Conservation (phyloP, 2,329 filamentous ascomycete genomes). For the Xylaria sp. region DNA sequence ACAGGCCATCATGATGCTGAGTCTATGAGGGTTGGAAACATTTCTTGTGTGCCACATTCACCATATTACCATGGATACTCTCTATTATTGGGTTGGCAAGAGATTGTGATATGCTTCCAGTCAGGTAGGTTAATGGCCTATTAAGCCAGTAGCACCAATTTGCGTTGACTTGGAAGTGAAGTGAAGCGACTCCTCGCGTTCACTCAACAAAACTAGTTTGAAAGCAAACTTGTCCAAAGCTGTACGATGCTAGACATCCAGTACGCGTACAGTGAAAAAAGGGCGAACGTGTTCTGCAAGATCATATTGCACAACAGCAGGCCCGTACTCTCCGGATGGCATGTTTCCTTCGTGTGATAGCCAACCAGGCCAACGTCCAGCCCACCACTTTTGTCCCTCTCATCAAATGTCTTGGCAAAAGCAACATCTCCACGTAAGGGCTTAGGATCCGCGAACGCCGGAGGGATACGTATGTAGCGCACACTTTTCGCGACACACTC, state of each 20-base stretch:
- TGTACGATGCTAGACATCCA: slow-evolving; percentile 9
- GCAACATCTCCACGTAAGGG: slow-evolving; percentile 26
- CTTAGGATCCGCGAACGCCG: slow-evolving; percentile 4
- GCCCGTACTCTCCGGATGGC: slow-evolving; percentile 8
- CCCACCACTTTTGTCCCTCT: slow-evolving; percentile 18
- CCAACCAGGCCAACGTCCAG: slow-evolving; percentile 18
- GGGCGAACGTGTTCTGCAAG: slow-evolving; percentile 29
- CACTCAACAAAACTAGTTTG: slow-evolving; percentile 2
- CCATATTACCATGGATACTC: background rate
- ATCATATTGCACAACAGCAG: slow-evolving; percentile 33
- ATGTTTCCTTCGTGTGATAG: slow-evolving; percentile 16
- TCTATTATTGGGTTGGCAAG: slow-evolving; percentile 1
- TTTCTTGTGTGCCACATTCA: slow-evolving; percentile 23
- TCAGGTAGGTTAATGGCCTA: slow-evolving; percentile 21
- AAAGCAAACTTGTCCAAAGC: slow-evolving; percentile 7
- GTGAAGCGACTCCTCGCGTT: slow-evolving; percentile 25
- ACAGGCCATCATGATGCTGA: slow-evolving; percentile 16
- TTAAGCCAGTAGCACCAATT: slow-evolving; percentile 11
- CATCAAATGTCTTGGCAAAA: slow-evolving; percentile 30
- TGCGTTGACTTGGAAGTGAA: slow-evolving; percentile 7
- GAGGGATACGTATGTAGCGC: slow-evolving; percentile 7
- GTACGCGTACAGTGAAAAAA: slow-evolving; percentile 12
- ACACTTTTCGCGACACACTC: slow-evolving; percentile 20
- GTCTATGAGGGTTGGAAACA: slow-evolving; percentile 12
- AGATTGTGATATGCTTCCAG: slow-evolving; percentile 14